These are phyloP conservation scores for Schizophyllum commune DNA, from an alignment of 1,284 basidiomycete genomes.

Conservation along the genomic window DNA sequence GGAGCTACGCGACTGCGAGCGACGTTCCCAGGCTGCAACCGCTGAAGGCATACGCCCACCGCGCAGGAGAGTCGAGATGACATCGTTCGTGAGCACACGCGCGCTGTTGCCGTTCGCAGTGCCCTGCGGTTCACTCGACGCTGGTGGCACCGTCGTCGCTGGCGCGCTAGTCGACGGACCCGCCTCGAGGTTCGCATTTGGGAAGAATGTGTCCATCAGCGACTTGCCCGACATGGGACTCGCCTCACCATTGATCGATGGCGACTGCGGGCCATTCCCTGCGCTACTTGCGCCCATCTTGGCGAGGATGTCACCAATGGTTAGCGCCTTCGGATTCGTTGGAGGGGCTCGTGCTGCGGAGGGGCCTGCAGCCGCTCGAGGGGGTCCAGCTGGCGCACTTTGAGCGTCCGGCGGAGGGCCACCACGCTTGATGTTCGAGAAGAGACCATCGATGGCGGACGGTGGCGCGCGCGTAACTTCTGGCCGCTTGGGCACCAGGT, in stretches of 20 bases:
- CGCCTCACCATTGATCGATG: not conserved
- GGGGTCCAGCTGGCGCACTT: not conserved
- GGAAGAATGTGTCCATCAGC: conserved; percentile 20
- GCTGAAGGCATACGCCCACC: conserved; percentile 42
- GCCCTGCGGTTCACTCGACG: too few relatives aligned
- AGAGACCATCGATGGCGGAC: conserved; percentile 26
- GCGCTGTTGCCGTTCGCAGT: conserved; percentile 21
- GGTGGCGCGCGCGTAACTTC: conserved; percentile 20
- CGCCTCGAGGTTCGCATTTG: conserved; percentile 4
- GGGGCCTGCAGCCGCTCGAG: not conserved
- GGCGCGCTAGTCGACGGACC: not conserved
- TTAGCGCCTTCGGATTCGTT: not conserved
- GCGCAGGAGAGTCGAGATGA: conserved; percentile 51
- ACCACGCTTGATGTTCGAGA: conserved; percentile 40
- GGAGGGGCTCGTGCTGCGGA: not conserved
- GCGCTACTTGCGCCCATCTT: not conserved
- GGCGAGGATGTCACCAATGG: not conserved
- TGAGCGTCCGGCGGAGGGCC: not conserved
- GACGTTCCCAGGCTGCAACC: conserved; percentile 33
- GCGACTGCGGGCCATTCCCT: not conserved
- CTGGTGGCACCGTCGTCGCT: not conserved
- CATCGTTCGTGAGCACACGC: conserved; percentile 42
- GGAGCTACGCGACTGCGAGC: conserved; percentile 28
- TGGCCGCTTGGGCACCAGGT: conserved; percentile 28
- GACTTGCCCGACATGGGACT: conserved; percentile 20